A percentile compares a stretch with the other conserved stretches of the same genome.
phyloP scores from a whole-genome alignment of 2,329 filamentous ascomycete genomes.

The Microcyclosporella mali region DNA sequence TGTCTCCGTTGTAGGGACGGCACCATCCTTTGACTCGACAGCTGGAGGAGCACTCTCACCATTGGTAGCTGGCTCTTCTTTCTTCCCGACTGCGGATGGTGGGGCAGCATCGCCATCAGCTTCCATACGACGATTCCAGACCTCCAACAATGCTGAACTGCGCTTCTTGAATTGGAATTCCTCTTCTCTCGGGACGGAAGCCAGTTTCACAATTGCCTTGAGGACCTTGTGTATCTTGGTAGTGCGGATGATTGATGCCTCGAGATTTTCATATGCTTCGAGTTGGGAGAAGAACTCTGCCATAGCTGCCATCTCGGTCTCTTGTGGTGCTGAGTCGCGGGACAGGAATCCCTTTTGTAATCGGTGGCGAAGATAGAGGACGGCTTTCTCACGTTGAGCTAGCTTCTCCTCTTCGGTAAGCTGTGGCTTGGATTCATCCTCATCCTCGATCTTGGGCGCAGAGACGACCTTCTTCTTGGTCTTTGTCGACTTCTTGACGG shows the following conservation, averaged over 20 bases:
- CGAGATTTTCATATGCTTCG: slow-evolving; percentile 72
- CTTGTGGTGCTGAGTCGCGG: slow-evolving; percentile 76
- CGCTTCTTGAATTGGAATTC: slow-evolving; percentile 85
- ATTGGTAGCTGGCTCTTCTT: slow-evolving; percentile 23
- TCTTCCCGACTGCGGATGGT: slow-evolving; percentile 32
- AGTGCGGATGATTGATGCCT: slow-evolving; percentile 76
- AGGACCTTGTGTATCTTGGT: slow-evolving; percentile 99
- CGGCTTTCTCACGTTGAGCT: slow-evolving; percentile 56
- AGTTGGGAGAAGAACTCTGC: slow-evolving; percentile 72
- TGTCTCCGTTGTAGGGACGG: slow-evolving; percentile 17
- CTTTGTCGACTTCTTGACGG: slow-evolving; percentile 33
- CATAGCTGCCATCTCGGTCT: slow-evolving; percentile 75
- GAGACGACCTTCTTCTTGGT: slow-evolving; percentile 57
- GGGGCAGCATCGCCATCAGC: slow-evolving; percentile 26
- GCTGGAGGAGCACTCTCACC: slow-evolving; percentile 15
- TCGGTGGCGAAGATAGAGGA: slow-evolving; percentile 90
- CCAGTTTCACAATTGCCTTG: slow-evolving; percentile 85
- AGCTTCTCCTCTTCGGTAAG: slow-evolving; percentile 51
- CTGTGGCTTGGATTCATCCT: slow-evolving; percentile 52
- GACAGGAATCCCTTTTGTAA: slow-evolving; percentile 91
- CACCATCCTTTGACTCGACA: slow-evolving; percentile 7
- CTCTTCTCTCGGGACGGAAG: slow-evolving; percentile 77
- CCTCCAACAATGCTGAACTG: slow-evolving; percentile 70
- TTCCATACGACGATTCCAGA: slow-evolving; percentile 76
- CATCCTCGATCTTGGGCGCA: slow-evolving; percentile 46